Conservation (phyloP, 805 yeast species). For the Cyberlindnera saturnus region DNA sequence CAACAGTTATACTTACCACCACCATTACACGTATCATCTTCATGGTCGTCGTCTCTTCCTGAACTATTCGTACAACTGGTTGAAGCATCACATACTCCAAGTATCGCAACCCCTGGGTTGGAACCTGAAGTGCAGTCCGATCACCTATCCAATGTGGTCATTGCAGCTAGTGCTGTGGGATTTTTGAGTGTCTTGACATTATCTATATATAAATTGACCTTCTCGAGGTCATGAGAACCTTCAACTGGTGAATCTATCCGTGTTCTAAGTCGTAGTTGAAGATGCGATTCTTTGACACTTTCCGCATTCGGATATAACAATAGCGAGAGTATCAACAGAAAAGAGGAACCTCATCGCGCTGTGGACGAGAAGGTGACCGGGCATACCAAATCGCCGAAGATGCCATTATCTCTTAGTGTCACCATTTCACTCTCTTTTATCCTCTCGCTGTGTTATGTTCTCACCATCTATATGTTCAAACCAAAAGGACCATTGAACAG, state of each 20-base stretch:
- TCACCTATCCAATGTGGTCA: slow-evolving; percentile 42
- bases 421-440: slow-evolving; percentile 22
- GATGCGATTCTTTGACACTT: no score
- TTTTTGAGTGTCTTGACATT: slow-evolving; percentile 57
- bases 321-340: not conserved
- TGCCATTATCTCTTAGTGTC: not conserved
- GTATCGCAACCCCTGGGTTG: slow-evolving; percentile 68
- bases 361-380: no score
- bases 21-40: slow-evolving; percentile 85
- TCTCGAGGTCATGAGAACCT: not conserved
- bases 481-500: slow-evolving; percentile 23
- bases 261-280: no score
- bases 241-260: not conserved
- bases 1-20: slow-evolving; percentile 59
- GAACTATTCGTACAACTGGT: slow-evolving; percentile 84
- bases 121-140: slow-evolving; percentile 56
- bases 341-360: not conserved
- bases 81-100: slow-evolving; percentile 80
- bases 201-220: slow-evolving; percentile 50
- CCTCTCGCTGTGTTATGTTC: slow-evolving; percentile 43
- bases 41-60: slow-evolving; percentile 81
- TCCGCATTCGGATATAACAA: not conserved
- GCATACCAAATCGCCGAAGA: no score
- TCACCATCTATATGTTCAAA: slow-evolving; percentile 29
- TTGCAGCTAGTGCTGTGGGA: slow-evolving; percentile 67